Evolutionary conservation across 2,329 filamentous ascomycete species (phyloP), one percentile per base, ranked within the genome.

Genomic region (Diaporthe ilicicola): DNA sequence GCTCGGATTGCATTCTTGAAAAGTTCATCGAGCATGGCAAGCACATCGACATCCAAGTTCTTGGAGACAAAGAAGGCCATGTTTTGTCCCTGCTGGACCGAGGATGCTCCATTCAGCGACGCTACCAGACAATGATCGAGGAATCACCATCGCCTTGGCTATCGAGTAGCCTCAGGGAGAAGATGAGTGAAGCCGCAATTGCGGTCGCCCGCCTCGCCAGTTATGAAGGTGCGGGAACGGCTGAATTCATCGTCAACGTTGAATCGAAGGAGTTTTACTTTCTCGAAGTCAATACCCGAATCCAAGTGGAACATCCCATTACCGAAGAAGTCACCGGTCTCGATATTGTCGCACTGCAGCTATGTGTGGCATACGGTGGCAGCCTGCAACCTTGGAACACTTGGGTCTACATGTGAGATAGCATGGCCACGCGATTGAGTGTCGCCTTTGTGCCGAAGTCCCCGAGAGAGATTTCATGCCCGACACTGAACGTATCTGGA

Each of bases 271-370:
- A 46, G 9, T 62, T 62, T 10, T 62, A 32, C 27, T 46, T 62
- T 15, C 56, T 62, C 19, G 56, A 62, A 6, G 56, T 62, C 1
- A 62, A 62, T 1, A 32, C 56, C 39, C 24, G 56, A 19, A 17
- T 62, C 24, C 56, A 62, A 22, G 56, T 62, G 2, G 56, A 62
- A 19, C 56, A 62, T 12, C 5, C 56, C 24, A 32, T 62, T 10
- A 62, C 56, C 24, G 56, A 62, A 39, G 56, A 24, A 15, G 56
- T 62, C 10, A 62, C 56, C 5, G 56, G 56, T 1, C 56, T 62
- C 15, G 56, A 62, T 5, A 39, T 62, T 22, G 56, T 62, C 39
- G 56, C n/a, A n/a, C n/a, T n/a, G n/a, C n/a, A n/a, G n/a, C n/a
- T n/a, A n/a, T n/a, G n/a, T n/a, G n/a, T n/a, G n/a, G n/a, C n/a